These are phyloP conservation scores for Phytopythium helicoides DNA, from an alignment of 352 stramenopile species.

Conservation along the genomic window DNA sequence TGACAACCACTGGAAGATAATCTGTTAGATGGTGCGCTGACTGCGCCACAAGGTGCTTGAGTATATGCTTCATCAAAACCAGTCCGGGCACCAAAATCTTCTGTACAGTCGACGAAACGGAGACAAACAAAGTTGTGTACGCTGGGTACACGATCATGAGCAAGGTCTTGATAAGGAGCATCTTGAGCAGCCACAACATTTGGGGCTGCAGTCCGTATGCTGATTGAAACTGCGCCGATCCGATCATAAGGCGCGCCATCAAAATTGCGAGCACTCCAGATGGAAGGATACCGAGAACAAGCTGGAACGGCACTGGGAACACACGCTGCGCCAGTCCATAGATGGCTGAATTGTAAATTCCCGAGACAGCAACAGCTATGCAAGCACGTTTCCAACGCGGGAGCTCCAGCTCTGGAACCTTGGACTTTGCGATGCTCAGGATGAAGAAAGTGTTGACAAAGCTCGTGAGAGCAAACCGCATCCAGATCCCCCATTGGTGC, in stretches of 20 bases:
- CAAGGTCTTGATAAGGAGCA: constrained; percentile 2
- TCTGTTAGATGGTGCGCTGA: constrained; percentile 17
- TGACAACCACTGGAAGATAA: constrained; percentile 17
- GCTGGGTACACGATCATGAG: constrained; percentile 10
- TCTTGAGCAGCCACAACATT: background rate
- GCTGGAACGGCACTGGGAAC: constrained; percentile 22
- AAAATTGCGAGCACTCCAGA: background rate
- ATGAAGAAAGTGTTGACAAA: constrained; percentile 11
- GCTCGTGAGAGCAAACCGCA: constrained; percentile 16
- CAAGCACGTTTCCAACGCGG: constrained; percentile 5
- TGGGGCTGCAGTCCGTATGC: background rate
- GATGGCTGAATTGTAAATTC: constrained; percentile 1
- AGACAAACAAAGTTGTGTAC: constrained; percentile 10
- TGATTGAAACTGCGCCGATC: background rate
- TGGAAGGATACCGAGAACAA: constrained; percentile 9
- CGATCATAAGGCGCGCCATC: background rate
- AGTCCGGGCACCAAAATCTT: constrained; percentile 4
- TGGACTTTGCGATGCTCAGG: constrained; percentile 13
- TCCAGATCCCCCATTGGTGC: constrained; percentile 23
- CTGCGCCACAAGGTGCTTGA: constrained; percentile 24
- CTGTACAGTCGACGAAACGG: constrained; percentile 2
- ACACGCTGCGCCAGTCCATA: background rate
- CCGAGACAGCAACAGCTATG: constrained; percentile 11
- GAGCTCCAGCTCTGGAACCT: constrained; percentile 12
- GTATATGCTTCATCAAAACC: constrained; percentile 12